phyloP scores from a whole-genome alignment of 2,329 filamentous ascomycete genomes.

The Calonectria crousiana region DNA sequence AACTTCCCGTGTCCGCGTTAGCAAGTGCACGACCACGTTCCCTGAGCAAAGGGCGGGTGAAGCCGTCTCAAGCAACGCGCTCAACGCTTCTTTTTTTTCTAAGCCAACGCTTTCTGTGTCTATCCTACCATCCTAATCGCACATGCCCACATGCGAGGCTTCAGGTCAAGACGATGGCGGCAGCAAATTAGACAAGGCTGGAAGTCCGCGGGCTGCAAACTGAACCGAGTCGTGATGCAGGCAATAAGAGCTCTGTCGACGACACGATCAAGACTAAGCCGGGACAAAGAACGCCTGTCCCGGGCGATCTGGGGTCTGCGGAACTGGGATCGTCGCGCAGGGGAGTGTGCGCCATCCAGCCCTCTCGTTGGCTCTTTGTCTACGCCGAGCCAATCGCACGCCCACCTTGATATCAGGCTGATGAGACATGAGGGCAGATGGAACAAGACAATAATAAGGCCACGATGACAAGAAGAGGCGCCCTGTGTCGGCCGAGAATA shows the following conservation, averaged over 20 bases:
- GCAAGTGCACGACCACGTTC: not conserved
- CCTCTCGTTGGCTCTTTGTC: slow-evolving; percentile 1
- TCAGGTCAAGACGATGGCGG: slow-evolving; percentile 5
- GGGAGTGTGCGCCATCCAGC: not conserved
- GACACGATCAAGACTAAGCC: not conserved
- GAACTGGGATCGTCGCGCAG: slow-evolving; percentile 9
- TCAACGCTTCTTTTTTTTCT: not conserved
- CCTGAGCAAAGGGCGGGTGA: not conserved
- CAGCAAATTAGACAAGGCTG: slow-evolving; percentile 33
- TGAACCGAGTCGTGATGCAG: not conserved
- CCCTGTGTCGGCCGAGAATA: not conserved
- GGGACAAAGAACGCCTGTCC: slow-evolving; percentile 15
- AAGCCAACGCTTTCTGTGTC: not conserved
- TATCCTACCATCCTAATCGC: not conserved
- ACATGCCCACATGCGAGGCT: not conserved
- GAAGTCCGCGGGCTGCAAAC: not conserved
- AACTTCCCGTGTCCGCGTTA: not conserved
- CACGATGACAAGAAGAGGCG: not conserved
- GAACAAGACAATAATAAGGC: not conserved
- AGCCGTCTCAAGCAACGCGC: not conserved
- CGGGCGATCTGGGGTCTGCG: slow-evolving; percentile 21
- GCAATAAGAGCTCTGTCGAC: not conserved
- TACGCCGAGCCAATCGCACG: not conserved
- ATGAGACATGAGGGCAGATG: slow-evolving; percentile 13
- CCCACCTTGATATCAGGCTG: slow-evolving; percentile 5